Conservation (phyloP, 2,329 filamentous ascomycete species). For the Aureobasidium leucospermi region DNA sequence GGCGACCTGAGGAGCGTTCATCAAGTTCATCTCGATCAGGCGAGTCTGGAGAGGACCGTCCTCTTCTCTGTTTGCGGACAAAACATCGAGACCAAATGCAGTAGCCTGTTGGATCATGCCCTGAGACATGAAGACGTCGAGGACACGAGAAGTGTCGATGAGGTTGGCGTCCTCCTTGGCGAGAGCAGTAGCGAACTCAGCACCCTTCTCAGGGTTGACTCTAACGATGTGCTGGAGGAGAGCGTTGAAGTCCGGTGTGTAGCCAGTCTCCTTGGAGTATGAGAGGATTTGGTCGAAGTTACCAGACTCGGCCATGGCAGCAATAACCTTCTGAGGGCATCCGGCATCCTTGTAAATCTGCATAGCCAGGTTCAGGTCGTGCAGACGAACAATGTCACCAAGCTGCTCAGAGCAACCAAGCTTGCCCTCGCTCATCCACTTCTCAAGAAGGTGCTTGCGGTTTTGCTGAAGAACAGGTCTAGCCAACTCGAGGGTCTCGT, state of each 20-base stretch:
- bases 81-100: constrained; percentile 90
- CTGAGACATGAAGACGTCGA: constrained; percentile 97
- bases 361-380: constrained; percentile 82
- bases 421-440: constrained; percentile 96
- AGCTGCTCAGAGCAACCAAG: constrained; percentile 93
- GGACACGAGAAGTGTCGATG: constrained; percentile 87
- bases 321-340: constrained; percentile 86
- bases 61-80: constrained; percentile 91
- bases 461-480: constrained; percentile 88
- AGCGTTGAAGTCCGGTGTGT: constrained; percentile 90
- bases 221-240: constrained; percentile 88
- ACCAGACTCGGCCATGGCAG: constrained; percentile 87
- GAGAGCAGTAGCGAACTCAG: constrained; percentile 87
- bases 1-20: constrained; percentile 93
- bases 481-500: constrained; percentile 90
- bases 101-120: constrained; percentile 97
- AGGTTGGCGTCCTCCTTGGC: constrained; percentile 83
- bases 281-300: constrained; percentile 96
- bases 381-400: constrained; percentile 83
- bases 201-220: constrained; percentile 84
- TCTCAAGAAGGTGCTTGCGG: constrained; percentile 91
- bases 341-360: constrained; percentile 87
- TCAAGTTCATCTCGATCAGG: constrained; percentile 93
- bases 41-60: constrained; percentile 91
- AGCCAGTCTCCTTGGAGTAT: constrained; percentile 77